Evolutionary conservation across 176 grass and related monocot species (phyloP).

Genomic region (Bolboschoenus planiculmis): DNA sequence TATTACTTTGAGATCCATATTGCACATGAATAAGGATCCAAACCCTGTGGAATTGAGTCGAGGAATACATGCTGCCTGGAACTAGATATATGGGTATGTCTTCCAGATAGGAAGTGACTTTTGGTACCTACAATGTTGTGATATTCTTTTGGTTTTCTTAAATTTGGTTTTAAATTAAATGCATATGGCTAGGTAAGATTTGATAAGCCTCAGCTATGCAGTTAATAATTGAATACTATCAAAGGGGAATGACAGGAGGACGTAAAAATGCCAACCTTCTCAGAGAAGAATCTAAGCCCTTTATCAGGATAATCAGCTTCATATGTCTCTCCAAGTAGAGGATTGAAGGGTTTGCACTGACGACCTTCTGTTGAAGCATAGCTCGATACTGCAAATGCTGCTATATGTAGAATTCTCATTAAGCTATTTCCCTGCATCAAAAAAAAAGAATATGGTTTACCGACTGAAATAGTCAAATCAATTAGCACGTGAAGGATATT

Average conservation of each 20-base stretch:
- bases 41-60: not conserved
- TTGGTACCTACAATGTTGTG: not conserved
- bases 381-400: conserved; percentile 90
- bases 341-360: conserved; percentile 96
- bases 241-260: not conserved
- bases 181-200: not conserved
- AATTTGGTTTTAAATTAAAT: not conserved
- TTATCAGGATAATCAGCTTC: conserved; percentile 98
- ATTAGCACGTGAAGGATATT: not conserved
- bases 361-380: conserved; percentile 98
- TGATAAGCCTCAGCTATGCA: not conserved
- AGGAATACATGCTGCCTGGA: not conserved
- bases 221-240: not conserved
- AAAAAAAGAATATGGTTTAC: not conserved
- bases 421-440: conserved; percentile 74
- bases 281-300: conserved; percentile 92
- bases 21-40: conserved; percentile 9
- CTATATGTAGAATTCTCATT: conserved; percentile 84
- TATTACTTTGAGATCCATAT: not conserved
- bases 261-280: conserved; percentile 46
- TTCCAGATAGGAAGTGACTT: not conserved
- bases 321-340: conserved; percentile 93
- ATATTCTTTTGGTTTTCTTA: not conserved
- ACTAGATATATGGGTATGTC: not conserved
- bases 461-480: conserved; percentile 8